Conservation (phyloP, 2,329 filamentous ascomycete species). For the Leptographium radiaticola region DNA sequence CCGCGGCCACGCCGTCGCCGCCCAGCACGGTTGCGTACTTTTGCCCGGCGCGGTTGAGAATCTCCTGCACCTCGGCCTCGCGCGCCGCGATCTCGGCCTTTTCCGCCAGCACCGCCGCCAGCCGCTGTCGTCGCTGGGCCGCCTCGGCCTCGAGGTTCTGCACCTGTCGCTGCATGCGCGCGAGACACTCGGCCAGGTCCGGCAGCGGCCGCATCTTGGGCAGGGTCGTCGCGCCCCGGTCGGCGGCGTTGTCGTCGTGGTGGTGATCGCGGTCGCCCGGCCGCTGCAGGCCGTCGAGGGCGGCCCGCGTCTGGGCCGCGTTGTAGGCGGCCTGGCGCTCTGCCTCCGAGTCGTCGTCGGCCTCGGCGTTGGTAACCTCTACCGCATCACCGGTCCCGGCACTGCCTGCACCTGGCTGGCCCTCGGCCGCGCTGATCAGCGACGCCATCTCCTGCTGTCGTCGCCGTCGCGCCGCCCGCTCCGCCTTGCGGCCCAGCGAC, state of each 20-base stretch:
- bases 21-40: slow-evolving; percentile 36
- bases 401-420: slow-evolving; percentile 35
- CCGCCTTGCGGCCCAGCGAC: slow-evolving; percentile 64
- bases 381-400: slow-evolving; percentile 22
- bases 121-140: slow-evolving; percentile 43
- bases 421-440: slow-evolving; percentile 70
- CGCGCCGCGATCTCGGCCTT: slow-evolving; percentile 53
- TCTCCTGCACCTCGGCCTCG: slow-evolving; percentile 66
- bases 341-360: slow-evolving; percentile 56
- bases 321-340: slow-evolving; percentile 75
- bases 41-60: slow-evolving; percentile 70
- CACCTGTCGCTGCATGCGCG: slow-evolving; percentile 48
- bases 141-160: slow-evolving; percentile 51
- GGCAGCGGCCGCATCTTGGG: slow-evolving; percentile 69
- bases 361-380: slow-evolving; percentile 48
- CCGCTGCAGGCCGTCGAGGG: slow-evolving; percentile 60
- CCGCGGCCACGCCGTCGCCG: slow-evolving; percentile 6
- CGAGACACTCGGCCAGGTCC: slow-evolving; percentile 53
- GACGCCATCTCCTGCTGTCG: slow-evolving; percentile 69
- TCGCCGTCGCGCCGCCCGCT: slow-evolving; percentile 53
- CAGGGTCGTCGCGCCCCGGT: slow-evolving; percentile 16
- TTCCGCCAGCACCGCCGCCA: slow-evolving; percentile 56
- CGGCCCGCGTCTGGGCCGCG: slow-evolving; percentile 70
- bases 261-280: slow-evolving; percentile 24
- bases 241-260: slow-evolving; percentile 10